Evolutionary conservation across 345 rosid species (phyloP), one percentile per base, ranked within the genome.

Genomic region (Combretum micranthum): DNA sequence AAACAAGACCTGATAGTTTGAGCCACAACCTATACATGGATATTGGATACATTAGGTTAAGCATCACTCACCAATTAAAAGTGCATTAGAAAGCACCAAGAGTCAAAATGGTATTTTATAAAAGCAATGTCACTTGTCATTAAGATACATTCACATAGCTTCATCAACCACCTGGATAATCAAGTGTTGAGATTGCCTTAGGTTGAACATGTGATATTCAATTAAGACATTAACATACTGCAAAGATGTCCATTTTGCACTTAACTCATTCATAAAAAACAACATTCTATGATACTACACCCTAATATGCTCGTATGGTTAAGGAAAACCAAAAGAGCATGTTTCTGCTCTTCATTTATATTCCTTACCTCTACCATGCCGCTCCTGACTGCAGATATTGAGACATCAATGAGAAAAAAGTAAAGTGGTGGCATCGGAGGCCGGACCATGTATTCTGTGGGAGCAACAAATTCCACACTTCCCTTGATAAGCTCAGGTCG

Each of bases 371-470:
- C 93, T 68, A 94, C 69, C 96, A 90, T 90, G 55, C 96, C 97
- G 76, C 93, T 94, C 70, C 85, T 83, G 66, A 72, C 69, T n/a
- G 97, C 93, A 50, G 95, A 87, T 67, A 86, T 55, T 1, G 97
- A 94, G 63, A 94, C 99, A 60, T 94, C 99, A 56, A 94, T 87
- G 60, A 94, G 95, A 65, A 94, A 94, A 74, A 94, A 94, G 71
- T 87, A 94, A 42, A 82, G 69, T 18, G 99, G 99, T 7, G 96
- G 95, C 97, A 90, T 90, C 56, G 96, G 99, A 49, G 99, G 99
- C 77, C 97, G 96, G 77, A 94, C 99, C 99, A 94, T 94, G 74
- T 90, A 94, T 66, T 94, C 99, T 13, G 96, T 85, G 57, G 99
- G 95, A 73, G 97, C 97, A 68, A 94, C 85, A 73, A 82, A 85